phyloP scores from a whole-genome alignment of 306 rosid species.

The Nissolia schottii region DNA sequence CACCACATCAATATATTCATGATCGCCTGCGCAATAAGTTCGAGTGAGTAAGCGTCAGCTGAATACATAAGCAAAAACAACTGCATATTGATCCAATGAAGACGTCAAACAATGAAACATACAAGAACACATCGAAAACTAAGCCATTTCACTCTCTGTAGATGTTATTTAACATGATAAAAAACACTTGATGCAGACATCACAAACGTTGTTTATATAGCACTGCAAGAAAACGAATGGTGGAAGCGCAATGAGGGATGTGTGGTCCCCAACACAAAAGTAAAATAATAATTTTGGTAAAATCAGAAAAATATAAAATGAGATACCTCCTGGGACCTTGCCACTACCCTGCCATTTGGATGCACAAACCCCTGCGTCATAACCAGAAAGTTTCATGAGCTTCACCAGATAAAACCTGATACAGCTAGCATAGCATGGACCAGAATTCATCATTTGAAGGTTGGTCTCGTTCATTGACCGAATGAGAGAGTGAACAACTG shows the following conservation, averaged over 20 bases:
- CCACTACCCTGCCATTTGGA: slow-evolving; percentile 89
- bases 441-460: slow-evolving; percentile 49
- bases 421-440: slow-evolving; percentile 82
- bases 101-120: not conserved
- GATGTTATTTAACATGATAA: not conserved
- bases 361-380: slow-evolving; percentile 84
- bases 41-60: slow-evolving; percentile 14
- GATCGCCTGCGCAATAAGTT: slow-evolving; percentile 62
- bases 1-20: slow-evolving; percentile 85
- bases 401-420: slow-evolving; percentile 75
- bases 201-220: not conserved
- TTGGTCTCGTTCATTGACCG: slow-evolving; percentile 58
- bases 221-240: not conserved
- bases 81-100: not conserved
- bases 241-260: not conserved
- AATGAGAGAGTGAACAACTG: slow-evolving; percentile 67
- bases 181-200: not conserved
- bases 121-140: not conserved
- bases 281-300: not conserved
- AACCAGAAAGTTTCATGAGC: slow-evolving; percentile 71
- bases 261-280: not conserved
- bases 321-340: slow-evolving; percentile 95
- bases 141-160: slow-evolving; percentile 5
- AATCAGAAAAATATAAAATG: not conserved
- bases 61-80: not conserved